Evolutionary conservation across 129 eudicot species (phyloP).

Genomic region (Flaveria bidentis): DNA sequence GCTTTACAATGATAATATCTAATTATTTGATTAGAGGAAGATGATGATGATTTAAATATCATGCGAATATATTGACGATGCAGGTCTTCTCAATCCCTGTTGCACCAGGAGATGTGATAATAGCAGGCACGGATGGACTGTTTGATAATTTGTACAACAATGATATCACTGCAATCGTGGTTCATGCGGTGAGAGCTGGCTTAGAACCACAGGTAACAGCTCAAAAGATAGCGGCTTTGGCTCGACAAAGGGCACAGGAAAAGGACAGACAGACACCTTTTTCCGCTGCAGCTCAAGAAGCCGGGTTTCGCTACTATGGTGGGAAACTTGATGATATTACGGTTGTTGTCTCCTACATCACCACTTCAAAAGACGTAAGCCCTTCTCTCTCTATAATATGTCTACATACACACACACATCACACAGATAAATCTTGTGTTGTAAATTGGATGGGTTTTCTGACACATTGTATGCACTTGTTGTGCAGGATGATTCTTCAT

Average conservation of each 20-base stretch:
- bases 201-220: conserved; percentile 87
- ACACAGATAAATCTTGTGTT: not conserved
- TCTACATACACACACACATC: not conserved
- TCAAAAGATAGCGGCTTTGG: conserved; percentile 93
- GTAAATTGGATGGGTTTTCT: not conserved
- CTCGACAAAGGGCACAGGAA: conserved; percentile 88
- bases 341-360: conserved; percentile 83
- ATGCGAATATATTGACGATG: conserved; percentile 12
- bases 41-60: not conserved
- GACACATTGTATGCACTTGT: not conserved
- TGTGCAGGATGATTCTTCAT: conserved; percentile 32
- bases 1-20: not conserved
- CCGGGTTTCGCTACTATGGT: conserved; percentile 86
- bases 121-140: conserved; percentile 93
- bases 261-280: conserved; percentile 83
- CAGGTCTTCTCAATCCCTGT: conserved; percentile 82
- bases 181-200: conserved; percentile 80
- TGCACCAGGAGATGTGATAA: conserved; percentile 85
- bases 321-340: conserved; percentile 95
- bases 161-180: conserved; percentile 83
- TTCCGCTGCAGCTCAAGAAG: conserved; percentile 94
- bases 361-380: conserved; percentile 50
- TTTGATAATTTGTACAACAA: conserved; percentile 85
- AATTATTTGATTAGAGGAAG: not conserved
- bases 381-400: not conserved